Evolutionary conservation across 2,329 filamentous ascomycete genomes (phyloP).

Genomic region (Venturia carpophila): DNA sequence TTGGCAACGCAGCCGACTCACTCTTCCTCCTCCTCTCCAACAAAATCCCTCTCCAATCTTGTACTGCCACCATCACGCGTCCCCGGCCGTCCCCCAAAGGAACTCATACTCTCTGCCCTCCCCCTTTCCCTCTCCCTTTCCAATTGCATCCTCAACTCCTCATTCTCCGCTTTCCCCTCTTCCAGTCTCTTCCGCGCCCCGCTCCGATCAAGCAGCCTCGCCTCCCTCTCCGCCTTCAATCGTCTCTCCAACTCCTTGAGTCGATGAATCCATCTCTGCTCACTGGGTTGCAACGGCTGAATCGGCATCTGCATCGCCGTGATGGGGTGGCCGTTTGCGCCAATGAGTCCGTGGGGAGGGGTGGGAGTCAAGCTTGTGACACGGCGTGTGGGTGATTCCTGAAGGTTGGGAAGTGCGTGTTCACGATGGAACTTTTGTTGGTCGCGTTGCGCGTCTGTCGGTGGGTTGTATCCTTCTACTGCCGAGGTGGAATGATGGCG

Average conservation of each 20-base stretch:
- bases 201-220: slow-evolving; percentile 70
- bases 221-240: slow-evolving; percentile 84
- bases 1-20: too few species aligned
- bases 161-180: slow-evolving; percentile 66
- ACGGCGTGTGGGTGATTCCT: slow-evolving; percentile 23
- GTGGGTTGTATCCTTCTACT: slow-evolving; percentile 33
- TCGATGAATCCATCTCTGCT: slow-evolving; percentile 76
- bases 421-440: slow-evolving; percentile 10
- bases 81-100: neutral
- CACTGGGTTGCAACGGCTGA: slow-evolving; percentile 38
- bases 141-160: slow-evolving; percentile 58
- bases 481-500: slow-evolving; percentile 48
- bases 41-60: slow-evolving; percentile 8
- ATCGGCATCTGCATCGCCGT: slow-evolving; percentile 12
- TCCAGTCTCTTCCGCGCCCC: slow-evolving; percentile 75
- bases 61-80: slow-evolving; percentile 2
- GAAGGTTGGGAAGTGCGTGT: slow-evolving; percentile 4
- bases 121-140: slow-evolving; percentile 46
- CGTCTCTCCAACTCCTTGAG: slow-evolving; percentile 81
- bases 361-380: neutral
- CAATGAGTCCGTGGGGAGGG: neutral
- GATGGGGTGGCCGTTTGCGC: neutral
- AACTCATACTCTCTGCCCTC: slow-evolving; percentile 21
- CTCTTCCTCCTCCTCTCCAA: neutral
- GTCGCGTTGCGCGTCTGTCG: neutral